Conservation (phyloP, 202 grass and related monocot species). For the Bolboschoenoplectus hybrid region DNA sequence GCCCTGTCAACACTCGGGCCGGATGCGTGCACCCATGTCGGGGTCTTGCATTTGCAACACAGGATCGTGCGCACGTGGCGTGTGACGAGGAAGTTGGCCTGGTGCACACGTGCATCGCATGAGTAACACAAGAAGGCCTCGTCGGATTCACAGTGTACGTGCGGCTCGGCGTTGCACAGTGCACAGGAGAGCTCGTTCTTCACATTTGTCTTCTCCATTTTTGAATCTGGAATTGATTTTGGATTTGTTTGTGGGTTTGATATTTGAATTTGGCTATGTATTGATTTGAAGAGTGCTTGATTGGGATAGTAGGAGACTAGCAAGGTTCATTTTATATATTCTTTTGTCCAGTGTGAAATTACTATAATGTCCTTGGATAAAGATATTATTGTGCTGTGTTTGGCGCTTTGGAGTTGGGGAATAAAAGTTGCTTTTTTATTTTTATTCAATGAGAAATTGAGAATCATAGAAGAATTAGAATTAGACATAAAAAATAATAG, state of each 20-base stretch:
- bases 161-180: conserved; percentile 38
- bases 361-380: not conserved
- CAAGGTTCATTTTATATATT: not conserved
- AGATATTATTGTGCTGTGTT: not conserved
- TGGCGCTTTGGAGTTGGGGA: not conserved
- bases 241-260: not conserved
- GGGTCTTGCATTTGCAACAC: conserved; percentile 42
- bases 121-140: conserved; percentile 48
- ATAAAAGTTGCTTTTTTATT: not conserved
- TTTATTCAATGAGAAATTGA: not conserved
- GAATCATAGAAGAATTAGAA: no score
- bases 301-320: not conserved
- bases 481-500: no score
- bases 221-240: not conserved
- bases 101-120: conserved; percentile 47
- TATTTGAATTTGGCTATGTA: not conserved
- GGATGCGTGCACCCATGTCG: conserved; percentile 34
- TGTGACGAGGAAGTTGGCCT: conserved; percentile 51
- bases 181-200: conserved; percentile 35
- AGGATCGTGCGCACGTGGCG: conserved; percentile 45
- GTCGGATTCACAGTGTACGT: conserved; percentile 48
- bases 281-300: not conserved
- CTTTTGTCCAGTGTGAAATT: not conserved
- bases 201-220: conserved; percentile 28
- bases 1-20: conserved; percentile 35